Conservation (phyloP, 345 rosid genomes). For the Murraya koenigii region DNA sequence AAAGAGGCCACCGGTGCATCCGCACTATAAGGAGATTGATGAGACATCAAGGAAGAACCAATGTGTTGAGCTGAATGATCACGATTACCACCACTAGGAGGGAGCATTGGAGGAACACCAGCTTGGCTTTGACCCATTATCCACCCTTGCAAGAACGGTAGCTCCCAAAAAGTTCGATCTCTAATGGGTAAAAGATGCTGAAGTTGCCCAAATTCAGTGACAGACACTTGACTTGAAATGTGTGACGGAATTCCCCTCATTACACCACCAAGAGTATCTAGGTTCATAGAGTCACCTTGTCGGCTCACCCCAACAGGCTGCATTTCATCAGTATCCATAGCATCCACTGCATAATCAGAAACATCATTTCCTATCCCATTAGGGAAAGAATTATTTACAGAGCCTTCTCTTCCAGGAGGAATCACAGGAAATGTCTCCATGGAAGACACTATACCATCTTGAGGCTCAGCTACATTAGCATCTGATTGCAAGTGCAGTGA, state of each 20-base stretch:
- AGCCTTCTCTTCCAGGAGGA: conserved; percentile 33
- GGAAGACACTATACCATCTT: conserved; percentile 37
- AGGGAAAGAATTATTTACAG: conserved; percentile 26
- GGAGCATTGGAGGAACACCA: conserved; percentile 40
- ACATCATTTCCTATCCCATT: conserved; percentile 35
- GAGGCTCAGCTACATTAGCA: conserved; percentile 32
- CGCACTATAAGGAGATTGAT: conserved; percentile 32
- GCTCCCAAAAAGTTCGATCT: conserved; percentile 61
- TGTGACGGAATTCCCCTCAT: conserved; percentile 20
- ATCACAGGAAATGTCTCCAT: conserved; percentile 42
- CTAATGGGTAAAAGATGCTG: conserved; percentile 52
- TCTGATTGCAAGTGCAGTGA: conserved; percentile 30
- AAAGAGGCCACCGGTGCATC: conserved; percentile 55
- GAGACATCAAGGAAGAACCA: conserved; percentile 37
- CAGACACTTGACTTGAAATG: conserved; percentile 23
- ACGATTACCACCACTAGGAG: conserved; percentile 37
- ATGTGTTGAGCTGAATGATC: conserved; percentile 33
- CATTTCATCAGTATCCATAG: conserved; percentile 67
- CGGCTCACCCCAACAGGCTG: conserved; percentile 40
- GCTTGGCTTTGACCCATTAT: conserved; percentile 73
- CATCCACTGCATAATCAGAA: conserved; percentile 37
- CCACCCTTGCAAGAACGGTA: conserved; percentile 79
- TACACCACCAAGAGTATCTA: conserved; percentile 25
- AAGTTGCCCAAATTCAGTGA: conserved; percentile 47
- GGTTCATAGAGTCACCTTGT: conserved; percentile 13